These are phyloP conservation scores for Erythrobasidium hasegawianum DNA, from an alignment of 1,284 basidiomycete species.

Conservation along the genomic window DNA sequence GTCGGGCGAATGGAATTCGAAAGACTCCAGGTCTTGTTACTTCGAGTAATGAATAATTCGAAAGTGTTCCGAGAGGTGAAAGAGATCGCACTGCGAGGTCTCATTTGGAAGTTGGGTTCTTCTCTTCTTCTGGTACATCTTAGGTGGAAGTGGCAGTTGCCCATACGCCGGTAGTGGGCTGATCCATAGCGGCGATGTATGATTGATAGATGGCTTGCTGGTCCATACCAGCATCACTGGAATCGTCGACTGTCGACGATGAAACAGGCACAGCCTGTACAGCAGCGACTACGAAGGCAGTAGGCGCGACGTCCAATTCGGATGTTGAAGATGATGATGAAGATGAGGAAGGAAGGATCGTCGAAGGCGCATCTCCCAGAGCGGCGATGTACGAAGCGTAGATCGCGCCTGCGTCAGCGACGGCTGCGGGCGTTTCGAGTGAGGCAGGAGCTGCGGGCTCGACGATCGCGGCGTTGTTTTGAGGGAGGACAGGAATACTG, in stretches of 20 bases:
- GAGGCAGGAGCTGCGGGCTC: conserved; percentile 2
- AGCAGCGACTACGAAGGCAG: conserved; percentile 16
- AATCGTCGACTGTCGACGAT: background rate
- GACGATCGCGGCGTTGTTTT: background rate
- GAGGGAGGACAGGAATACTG: background rate
- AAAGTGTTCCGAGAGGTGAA: too few relatives aligned
- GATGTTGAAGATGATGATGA: background rate
- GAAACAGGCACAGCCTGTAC: background rate
- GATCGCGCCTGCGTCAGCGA: background rate
- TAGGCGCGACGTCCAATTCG: conserved; percentile 2
- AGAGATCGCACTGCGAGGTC: too few relatives aligned
- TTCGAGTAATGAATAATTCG: too few relatives aligned
- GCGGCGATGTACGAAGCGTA: conserved; percentile 2
- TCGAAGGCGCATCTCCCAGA: conserved; percentile 5
- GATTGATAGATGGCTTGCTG: conserved; percentile 31
- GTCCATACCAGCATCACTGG: background rate
- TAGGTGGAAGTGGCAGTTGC: background rate
- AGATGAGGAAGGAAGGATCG: background rate
- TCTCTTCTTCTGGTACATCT: background rate
- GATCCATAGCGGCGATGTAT: conserved; percentile 24
- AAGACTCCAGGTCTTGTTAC: too few relatives aligned
- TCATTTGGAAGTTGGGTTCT: too few relatives aligned
- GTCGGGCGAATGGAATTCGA: too few relatives aligned
- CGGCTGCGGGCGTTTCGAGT: background rate
- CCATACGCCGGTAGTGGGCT: conserved; percentile 4